Base-by-base conservation (phyloP, 352 stramenopile genomes). In the Globisporangium polare region DNA sequence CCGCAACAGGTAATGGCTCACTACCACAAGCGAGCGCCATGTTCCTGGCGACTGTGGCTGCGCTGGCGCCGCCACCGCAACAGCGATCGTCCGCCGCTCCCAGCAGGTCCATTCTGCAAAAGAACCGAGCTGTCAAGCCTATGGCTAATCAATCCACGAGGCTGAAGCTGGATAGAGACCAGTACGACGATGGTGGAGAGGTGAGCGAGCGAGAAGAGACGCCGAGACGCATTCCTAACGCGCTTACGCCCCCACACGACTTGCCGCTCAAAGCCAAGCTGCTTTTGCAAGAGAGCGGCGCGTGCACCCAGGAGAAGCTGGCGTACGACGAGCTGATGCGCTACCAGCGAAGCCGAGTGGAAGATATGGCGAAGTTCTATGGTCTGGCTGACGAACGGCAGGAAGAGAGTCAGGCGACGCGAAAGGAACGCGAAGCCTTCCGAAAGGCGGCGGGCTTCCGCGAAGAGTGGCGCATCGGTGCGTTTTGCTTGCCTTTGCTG, bases 401-500 rank as follows among this genome's bases (percentile, higher is more conserved):
- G 47, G 5, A 45, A 24, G 18, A 22, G 0, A 18, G 42, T 3
- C 26, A 52, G 15, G 10, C 24, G 12, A 15, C 51, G 17, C 24
- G 17, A 26, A 46, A 26, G 56, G 51, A 74, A 57, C 37, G 22
- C 8, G 27, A 51, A 20, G 49, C 39, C 51, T 47, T 71, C 57
- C 18, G 52, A 20, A 31, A 58, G 33, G 53, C 62, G 6, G 64
- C 56, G 1, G 31, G 53, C 1, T 79, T 73, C 43, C 66, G 74
- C 41, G 74, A 82, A 62, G 68, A 82, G 52, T 82, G 74, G 74
- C 71, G 73, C 3, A 63, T 67, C 42, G 67, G 72, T 77, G 58
- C 33, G 66, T 51, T 41, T 1, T 12, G 18, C 13, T 33, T 33
- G 29, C 8, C 29, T 33, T 33, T 33, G 29, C 29, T 33, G 29